Evolutionary conservation across 352 stramenopile genomes (phyloP), one percentile per base, ranked within the genome.

Genomic region (Phytopythium sindhum): DNA sequence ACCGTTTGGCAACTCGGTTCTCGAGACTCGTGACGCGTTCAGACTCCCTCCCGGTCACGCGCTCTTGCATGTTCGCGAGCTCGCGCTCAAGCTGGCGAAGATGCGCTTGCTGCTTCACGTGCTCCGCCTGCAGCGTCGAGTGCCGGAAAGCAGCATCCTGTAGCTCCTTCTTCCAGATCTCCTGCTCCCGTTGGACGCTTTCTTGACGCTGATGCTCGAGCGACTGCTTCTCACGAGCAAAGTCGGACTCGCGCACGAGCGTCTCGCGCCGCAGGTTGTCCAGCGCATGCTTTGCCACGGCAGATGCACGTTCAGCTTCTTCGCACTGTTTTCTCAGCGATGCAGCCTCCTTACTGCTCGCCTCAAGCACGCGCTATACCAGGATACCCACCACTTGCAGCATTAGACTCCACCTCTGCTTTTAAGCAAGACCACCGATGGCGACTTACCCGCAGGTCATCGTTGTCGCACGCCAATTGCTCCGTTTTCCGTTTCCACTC

Each of bases 81-180:
- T 93, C 80, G 9, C 81, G 67, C 60, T 90, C 80, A 1, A 93
- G 67, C 56, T 89, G 80, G 21, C 77, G 75, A 41, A 90, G 67
- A 23, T 63, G 72, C 21, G 87, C 61, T 33, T 91, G 77, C n/a
- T 86, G 72, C 57, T 90, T 91, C 51, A 64, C 64, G 37, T 84
- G 75, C 44, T 89, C 80, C 0, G 75, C 50, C 60, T 88, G 72
- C 26, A 89, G 67, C 24, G 81, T 37, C 15, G 71, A 78, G 41
- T 90, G 75, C 12, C 73, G 70, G 57, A 86, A 81, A 33, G 61
- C 68, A 44, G 68, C 70, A 60, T 87, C 80, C 31, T 87, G 60
- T 7, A 88, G 64, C 67, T 91, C 80, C 26, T 74, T 76, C 55
- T 86, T 73, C 73, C 75, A 90, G 10, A 89, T 68, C 4, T 85